Conservation (phyloP, 208 protist genomes). For the Trypanosoma theileri region DNA sequence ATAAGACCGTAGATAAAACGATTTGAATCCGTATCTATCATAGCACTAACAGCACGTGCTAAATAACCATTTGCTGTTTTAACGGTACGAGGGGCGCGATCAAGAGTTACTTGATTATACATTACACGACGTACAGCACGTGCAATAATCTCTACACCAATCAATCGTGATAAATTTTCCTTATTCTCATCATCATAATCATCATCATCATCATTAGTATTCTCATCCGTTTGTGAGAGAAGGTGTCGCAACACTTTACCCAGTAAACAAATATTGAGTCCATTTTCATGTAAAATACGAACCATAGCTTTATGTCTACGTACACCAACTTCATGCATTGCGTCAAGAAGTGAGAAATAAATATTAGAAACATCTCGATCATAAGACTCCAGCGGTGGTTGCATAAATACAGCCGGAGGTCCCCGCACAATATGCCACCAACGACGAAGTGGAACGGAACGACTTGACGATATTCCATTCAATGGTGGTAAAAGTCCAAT, state of each 20-base stretch:
- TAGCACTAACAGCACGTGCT: slow-evolving; percentile 39
- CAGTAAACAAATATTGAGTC: slow-evolving; percentile 49
- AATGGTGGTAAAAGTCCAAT: slow-evolving; percentile 49
- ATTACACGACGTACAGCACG: slow-evolving; percentile 43
- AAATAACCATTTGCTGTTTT: slow-evolving; percentile 37
- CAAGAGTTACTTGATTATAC: slow-evolving; percentile 29
- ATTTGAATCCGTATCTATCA: slow-evolving; percentile 28
- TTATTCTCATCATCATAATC: slow-evolving; percentile 13
- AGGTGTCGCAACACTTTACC: slow-evolving; percentile 33
- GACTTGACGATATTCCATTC: slow-evolving; percentile 3
- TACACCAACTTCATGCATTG: slow-evolving; percentile 28
- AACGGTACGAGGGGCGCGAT: slow-evolving; percentile 24
- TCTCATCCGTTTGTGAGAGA: slow-evolving; percentile 25
- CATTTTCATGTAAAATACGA: slow-evolving; percentile 37
- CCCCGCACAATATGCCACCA: slow-evolving; percentile 41
- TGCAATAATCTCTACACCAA: slow-evolving; percentile 48
- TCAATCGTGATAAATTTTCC: slow-evolving; percentile 30
- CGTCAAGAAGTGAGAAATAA: slow-evolving; percentile 24
- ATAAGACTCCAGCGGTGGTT: slow-evolving; percentile 24
- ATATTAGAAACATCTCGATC: slow-evolving; percentile 12
- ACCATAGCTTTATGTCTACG: slow-evolving; percentile 37
- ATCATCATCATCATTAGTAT: background rate
- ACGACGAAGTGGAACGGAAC: slow-evolving; percentile 11
- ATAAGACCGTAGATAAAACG: slow-evolving; percentile 40
- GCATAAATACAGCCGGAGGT: slow-evolving; percentile 21